Base-by-base conservation (phyloP, 345 rosid species). In the Euphorbia tirucalli region DNA sequence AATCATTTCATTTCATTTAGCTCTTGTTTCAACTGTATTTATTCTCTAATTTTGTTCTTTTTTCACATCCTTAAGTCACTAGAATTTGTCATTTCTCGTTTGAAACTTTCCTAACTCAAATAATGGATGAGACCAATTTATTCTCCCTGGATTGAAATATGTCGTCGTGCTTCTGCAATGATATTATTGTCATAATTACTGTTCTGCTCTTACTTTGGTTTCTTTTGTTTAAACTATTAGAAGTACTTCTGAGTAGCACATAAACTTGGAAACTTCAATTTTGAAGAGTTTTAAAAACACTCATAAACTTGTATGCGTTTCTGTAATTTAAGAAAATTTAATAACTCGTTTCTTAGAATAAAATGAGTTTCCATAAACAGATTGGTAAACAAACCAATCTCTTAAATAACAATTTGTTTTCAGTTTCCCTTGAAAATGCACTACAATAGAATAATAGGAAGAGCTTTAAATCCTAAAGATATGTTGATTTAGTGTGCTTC, bases 11-110 rank as follows among this genome's bases (percentile, higher is more conserved):
- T 27, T 73, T 32, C 2, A 21, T 37, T 46, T 46, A 6, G 52
- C 11, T n/a, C 54, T 14, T 58, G 8, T 10, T 55, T 50, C 25
- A 32, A 68, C 57, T 68, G 58, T 61, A 6, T 48, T n/a, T 50
- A 11, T 35, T 27, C 2, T 24, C 54, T 35, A 18, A 37, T 25
- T 22, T 28, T 6, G 21, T 14, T 27, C 43, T 24, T 32, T 28
- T 52, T 21, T 52, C 57, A 52, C 57, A 19, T 11, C 59, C 57
- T 28, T n/a, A n/a, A n/a, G 61, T 63, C 55, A 50, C 24, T 46
- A 21, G 10, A 11, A 35, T 73, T 65, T 73, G 76, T 73, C 76
- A 73, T 65, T 73, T 73, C 44, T 41, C 65, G 65, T 65, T 65
- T 73, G 65, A 73, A 27, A 41, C 56, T 39, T 73, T 24, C 65